Conservation (phyloP, 768 basidiomycete genomes). For the Mycena maculata region DNA sequence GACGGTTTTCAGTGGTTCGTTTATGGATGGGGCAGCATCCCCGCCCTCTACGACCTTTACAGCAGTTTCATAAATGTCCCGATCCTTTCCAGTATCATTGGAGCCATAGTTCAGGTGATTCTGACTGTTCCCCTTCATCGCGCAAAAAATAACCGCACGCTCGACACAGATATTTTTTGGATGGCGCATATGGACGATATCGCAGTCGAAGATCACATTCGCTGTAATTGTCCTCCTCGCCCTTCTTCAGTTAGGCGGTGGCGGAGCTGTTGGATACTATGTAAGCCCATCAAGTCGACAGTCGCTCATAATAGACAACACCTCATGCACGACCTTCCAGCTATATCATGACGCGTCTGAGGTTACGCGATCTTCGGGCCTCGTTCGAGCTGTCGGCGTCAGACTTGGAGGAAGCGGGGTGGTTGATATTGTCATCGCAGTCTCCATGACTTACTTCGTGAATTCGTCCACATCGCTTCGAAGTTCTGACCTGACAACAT, state of each 20-base stretch:
- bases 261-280: slow-evolving; percentile 26
- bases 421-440: slow-evolving; percentile 30
- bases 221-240: slow-evolving; percentile 20
- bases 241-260: slow-evolving; percentile 30
- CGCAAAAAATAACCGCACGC: too few relatives aligned
- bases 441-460: slow-evolving; percentile 32
- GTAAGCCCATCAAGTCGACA: slow-evolving; percentile 1
- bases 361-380: slow-evolving; percentile 10
- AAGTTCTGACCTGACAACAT: neutral
- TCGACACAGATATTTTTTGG: slow-evolving; percentile 33
- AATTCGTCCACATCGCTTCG: neutral
- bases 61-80: slow-evolving; percentile 34
- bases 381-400: slow-evolving; percentile 26
- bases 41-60: slow-evolving; percentile 20
- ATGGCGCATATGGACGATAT: slow-evolving; percentile 34
- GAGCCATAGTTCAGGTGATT: slow-evolving; percentile 34
- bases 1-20: slow-evolving; percentile 39
- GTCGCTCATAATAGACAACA: neutral
- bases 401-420: slow-evolving; percentile 24
- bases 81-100: slow-evolving; percentile 31
- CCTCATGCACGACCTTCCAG: neutral
- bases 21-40: slow-evolving; percentile 32
- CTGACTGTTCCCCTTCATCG: too few relatives aligned
- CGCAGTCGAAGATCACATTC: slow-evolving; percentile 20
- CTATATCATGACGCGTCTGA: slow-evolving; percentile 5